Base-by-base conservation (phyloP, 2,329 filamentous ascomycete genomes). In the Coleophoma eucalyptorum region DNA sequence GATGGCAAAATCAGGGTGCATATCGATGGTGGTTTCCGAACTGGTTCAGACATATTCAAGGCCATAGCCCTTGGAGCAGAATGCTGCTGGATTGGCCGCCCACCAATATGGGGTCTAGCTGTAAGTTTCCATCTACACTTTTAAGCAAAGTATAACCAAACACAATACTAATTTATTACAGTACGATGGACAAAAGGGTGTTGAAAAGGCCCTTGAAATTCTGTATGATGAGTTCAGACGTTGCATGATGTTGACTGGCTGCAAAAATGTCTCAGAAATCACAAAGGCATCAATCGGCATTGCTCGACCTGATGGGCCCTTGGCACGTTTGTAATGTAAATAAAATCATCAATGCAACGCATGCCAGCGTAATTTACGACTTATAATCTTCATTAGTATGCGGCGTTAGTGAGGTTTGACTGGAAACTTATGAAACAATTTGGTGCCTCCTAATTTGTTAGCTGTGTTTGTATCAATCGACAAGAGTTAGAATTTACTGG, bases 51-150 rank as follows among this genome's bases (percentile, higher is more conserved):
- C 58, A 73, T 84, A 8, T 75, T 81, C 63, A 84, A 84, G 61
- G 81, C 81, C 1, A 68, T 85, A 15, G 79, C 80, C 0, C 64
- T 85, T 13, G 81, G 82, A 2, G 82, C 81, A 0, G 78, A 79
- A 55, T 83, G 83, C 55, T 79, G 83, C 33, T 82, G 83, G 53
- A 70, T 86, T 1, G 81, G 82, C 0, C 64, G 81, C 2, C 71
- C 83, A 3, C 83, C 78, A 72, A 71, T 86, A 18, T 85, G 78
- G 75, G 80, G 76, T 0, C 59, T 84, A n/a, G 74, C 74, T 3
- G 51, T 53, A 51, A 16, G 53, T 31, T 42, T 16, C 15, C 5
- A 10, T 38, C 11, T 45, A 6, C n/a, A n/a, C n/a, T 12, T 26
- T 35, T 13, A 8, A 20, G 37, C 21, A 2, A 31, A 56, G 37